phyloP scores from a whole-genome alignment of 257 asterid species.

The Anisodus tanguticus region DNA sequence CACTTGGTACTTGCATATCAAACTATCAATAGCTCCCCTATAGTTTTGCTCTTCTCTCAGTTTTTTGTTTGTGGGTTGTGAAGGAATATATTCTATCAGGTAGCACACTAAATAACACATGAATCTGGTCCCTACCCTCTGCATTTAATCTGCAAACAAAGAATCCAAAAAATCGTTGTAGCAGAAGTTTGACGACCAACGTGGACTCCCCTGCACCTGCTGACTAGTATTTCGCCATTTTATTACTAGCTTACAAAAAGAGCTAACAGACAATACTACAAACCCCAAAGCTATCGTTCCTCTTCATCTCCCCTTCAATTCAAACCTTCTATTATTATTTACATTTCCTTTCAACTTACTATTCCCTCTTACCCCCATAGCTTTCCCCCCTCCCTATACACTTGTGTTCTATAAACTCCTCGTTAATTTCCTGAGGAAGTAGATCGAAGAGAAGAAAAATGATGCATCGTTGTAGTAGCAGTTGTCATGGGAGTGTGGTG shows the following conservation, averaged over 20 bases:
- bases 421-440: background rate
- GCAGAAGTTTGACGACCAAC: slow-evolving; percentile 52
- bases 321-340: slow-evolving; percentile 54
- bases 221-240: slow-evolving; percentile 56
- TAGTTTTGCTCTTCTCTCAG: no score
- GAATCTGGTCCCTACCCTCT: slow-evolving; percentile 29
- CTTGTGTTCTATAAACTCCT: slow-evolving; percentile 20
- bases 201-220: slow-evolving; percentile 51
- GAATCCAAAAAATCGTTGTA: slow-evolving; percentile 26
- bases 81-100: no score
- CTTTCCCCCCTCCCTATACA: background rate
- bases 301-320: slow-evolving; percentile 37
- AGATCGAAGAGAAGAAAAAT: slow-evolving; percentile 4
- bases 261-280: slow-evolving; percentile 36
- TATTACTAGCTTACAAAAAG: slow-evolving; percentile 28
- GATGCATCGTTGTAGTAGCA: slow-evolving; percentile 56
- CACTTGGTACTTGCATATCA: slow-evolving; percentile 29
- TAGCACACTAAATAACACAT: background rate
- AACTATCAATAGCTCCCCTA: background rate
- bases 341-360: slow-evolving; percentile 59
- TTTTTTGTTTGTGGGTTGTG: no score
- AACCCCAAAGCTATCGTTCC: slow-evolving; percentile 30
- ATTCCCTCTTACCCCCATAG: slow-evolving; percentile 40
- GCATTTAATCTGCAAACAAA: slow-evolving; percentile 26
- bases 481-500: slow-evolving; percentile 40